Evolutionary conservation across 2,329 filamentous ascomycete species (phyloP).

Genomic region (Aspergillus candidus): DNA sequence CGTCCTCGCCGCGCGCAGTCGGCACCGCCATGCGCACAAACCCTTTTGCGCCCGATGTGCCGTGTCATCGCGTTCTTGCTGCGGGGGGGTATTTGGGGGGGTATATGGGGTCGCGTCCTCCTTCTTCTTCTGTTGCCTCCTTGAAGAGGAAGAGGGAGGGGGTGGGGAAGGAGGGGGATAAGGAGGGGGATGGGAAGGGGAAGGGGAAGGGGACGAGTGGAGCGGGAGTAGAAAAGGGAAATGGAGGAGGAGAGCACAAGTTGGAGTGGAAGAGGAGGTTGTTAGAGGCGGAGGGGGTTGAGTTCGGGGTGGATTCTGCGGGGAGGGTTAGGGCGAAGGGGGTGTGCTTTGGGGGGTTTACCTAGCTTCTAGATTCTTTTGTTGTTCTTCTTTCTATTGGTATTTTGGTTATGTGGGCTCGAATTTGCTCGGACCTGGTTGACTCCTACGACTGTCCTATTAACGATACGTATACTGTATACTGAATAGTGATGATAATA

Average conservation of each 20-base stretch:
- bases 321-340: constrained; percentile 21
- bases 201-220: constrained; percentile 40
- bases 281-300: constrained; percentile 31
- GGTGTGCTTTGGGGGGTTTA: constrained; percentile 29
- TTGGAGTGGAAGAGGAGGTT: constrained; percentile 34
- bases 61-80: constrained; percentile 75
- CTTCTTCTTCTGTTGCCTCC: no score
- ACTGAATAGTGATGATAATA: no score
- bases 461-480: no score
- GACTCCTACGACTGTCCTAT: no score
- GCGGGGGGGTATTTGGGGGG: constrained; percentile 57
- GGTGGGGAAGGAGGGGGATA: constrained; percentile 43
- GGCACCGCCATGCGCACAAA: constrained; percentile 71
- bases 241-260: constrained; percentile 30
- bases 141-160: constrained; percentile 20
- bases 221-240: constrained; percentile 33
- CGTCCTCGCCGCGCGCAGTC: constrained; percentile 64
- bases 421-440: no score
- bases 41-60: constrained; percentile 74
- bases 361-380: neutral
- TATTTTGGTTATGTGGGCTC: no score
- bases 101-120: constrained; percentile 30
- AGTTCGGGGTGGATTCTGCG: constrained; percentile 19
- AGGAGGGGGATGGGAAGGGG: constrained; percentile 40
- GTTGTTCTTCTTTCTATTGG: no score